Evolutionary conservation across 495 filamentous ascomycete species (phyloP).

Genomic region (Hypoxylon crocopeplum): DNA sequence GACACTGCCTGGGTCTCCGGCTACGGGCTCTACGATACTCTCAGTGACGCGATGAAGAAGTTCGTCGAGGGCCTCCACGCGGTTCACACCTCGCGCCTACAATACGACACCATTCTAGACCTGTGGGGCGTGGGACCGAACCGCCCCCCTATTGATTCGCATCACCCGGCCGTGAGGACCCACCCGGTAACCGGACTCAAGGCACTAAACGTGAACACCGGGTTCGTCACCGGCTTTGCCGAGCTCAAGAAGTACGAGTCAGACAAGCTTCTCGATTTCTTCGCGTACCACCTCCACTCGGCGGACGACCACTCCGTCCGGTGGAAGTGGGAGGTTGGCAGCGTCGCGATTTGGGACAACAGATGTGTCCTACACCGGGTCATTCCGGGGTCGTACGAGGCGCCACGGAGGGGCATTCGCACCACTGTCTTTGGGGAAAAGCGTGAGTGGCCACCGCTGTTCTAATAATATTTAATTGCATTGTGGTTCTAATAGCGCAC

Average conservation of each 20-base stretch:
- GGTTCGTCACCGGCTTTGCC: slow-evolving; percentile 59
- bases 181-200: slow-evolving; percentile 62
- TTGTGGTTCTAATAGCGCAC: slow-evolving; percentile 1
- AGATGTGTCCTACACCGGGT: slow-evolving; percentile 57
- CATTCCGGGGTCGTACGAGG: slow-evolving; percentile 59
- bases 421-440: slow-evolving; percentile 64
- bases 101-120: slow-evolving; percentile 55
- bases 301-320: slow-evolving; percentile 61
- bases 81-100: slow-evolving; percentile 56
- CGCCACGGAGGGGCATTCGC: slow-evolving; percentile 53
- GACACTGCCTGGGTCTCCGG: slow-evolving; percentile 61
- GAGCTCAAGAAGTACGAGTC: slow-evolving; percentile 63
- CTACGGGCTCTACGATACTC: slow-evolving; percentile 59
- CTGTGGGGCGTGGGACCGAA: slow-evolving; percentile 57
- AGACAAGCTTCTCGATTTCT: slow-evolving; percentile 59
- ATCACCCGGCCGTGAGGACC: slow-evolving; percentile 62
- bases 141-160: slow-evolving; percentile 58
- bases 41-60: slow-evolving; percentile 54
- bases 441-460: slow-evolving; percentile 45
- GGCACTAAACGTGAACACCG: slow-evolving; percentile 58
- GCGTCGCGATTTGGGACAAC: slow-evolving; percentile 65
- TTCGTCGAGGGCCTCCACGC: slow-evolving; percentile 59
- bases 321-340: slow-evolving; percentile 63
- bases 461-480: not conserved
- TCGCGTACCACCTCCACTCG: slow-evolving; percentile 58